phyloP scores from a whole-genome alignment of 305 asterid species.

The Solanum aculeatissimum region DNA sequence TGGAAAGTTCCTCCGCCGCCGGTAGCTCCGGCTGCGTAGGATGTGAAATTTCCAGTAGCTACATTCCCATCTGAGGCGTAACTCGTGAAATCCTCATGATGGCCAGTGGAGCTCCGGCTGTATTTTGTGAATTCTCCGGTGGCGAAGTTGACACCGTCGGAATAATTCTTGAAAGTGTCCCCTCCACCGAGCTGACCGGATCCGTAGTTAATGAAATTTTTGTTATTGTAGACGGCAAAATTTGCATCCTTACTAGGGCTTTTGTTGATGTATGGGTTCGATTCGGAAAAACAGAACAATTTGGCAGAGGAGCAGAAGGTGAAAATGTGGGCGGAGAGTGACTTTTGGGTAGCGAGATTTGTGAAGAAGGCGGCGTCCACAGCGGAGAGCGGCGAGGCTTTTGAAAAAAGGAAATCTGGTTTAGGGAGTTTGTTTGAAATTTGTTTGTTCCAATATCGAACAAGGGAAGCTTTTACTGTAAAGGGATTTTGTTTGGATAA shows the following conservation, averaged over 20 bases:
- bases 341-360: conserved; percentile 32
- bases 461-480: conserved; percentile 42
- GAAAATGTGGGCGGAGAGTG: conserved; percentile 35
- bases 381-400: conserved; percentile 58
- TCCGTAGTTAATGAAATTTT: conserved; percentile 46
- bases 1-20: conserved; percentile 61
- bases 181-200: conserved; percentile 31
- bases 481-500: conserved; percentile 40
- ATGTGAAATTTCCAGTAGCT: conserved; percentile 42
- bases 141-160: conserved; percentile 48
- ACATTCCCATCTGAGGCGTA: conserved; percentile 66
- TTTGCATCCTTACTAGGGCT: conserved; percentile 29
- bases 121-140: conserved; percentile 34
- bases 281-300: conserved; percentile 32
- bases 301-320: conserved; percentile 59
- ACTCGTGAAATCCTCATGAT: conserved; percentile 39
- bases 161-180: conserved; percentile 60
- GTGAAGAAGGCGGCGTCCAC: conserved; percentile 35
- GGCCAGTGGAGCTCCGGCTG: conserved; percentile 52
- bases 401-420: conserved; percentile 42
- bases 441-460: conserved; percentile 57
- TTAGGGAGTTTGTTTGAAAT: conserved; percentile 29
- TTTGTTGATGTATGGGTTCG: neutral
- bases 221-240: conserved; percentile 43
- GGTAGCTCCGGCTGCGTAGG: conserved; percentile 40